Conservation (phyloP, 2,329 filamentous ascomycete species). For the Ophiosphaerella korrae region DNA sequence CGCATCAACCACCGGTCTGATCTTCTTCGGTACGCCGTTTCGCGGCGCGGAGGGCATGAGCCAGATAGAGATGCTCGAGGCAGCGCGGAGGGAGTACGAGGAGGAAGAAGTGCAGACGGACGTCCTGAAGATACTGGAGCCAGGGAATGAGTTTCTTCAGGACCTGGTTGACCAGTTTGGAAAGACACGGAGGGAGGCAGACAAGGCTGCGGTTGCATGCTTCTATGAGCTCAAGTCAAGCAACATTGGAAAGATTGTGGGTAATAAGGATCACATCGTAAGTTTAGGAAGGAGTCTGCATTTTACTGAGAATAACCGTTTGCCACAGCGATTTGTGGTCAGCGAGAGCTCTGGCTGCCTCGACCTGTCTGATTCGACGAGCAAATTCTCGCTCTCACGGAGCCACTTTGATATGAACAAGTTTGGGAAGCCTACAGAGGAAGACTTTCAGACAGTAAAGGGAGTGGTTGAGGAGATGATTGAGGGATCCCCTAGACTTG, state of each 20-base stretch:
- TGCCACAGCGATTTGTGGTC: too few species aligned
- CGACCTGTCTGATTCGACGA: too few species aligned
- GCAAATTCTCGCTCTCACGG: slow-evolving; percentile 19
- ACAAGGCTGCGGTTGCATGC: slow-evolving; percentile 25
- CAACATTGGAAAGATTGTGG: slow-evolving; percentile 35
- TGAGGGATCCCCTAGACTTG: too few species aligned
- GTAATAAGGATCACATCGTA: slow-evolving; percentile 14
- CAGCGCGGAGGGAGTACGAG: too few species aligned
- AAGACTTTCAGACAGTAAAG: slow-evolving; percentile 27
- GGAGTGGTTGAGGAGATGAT: neutral
- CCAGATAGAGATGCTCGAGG: too few species aligned
- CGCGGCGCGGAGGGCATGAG: too few species aligned
- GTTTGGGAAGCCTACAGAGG: slow-evolving; percentile 23
- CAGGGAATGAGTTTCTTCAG: slow-evolving; percentile 28
- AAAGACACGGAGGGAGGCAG: slow-evolving; percentile 16
- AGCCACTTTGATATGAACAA: slow-evolving; percentile 34
- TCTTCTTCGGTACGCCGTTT: too few species aligned
- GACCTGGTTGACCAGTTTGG: slow-evolving; percentile 6
- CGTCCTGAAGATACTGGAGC: slow-evolving; percentile 25
- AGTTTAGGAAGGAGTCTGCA: too few species aligned
- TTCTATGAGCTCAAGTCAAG: slow-evolving; percentile 32
- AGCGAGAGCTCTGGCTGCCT: too few species aligned
- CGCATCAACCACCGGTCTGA: too few species aligned
- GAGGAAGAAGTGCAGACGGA: slow-evolving; percentile 22
- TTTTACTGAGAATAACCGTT: too few species aligned